A percentile compares a stretch with the other conserved stretches of the same genome.
phyloP scores from a whole-genome alignment of 2,329 filamentous ascomycete species.

The Blumeriella jaapii region DNA sequence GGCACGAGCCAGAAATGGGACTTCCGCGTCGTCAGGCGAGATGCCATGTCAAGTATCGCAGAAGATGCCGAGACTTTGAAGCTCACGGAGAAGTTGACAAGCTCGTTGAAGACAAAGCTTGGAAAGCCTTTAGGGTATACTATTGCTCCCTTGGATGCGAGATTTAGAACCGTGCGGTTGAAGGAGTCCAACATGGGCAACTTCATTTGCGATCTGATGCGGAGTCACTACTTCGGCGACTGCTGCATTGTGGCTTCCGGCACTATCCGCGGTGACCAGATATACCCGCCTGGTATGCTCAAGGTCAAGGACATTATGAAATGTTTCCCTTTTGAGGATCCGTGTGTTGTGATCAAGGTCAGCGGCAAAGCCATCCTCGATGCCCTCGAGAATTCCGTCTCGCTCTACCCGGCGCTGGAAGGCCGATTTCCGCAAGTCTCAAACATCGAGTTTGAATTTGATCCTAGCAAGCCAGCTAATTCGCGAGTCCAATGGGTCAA shows the following conservation, averaged over 20 bases:
- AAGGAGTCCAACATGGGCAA: constrained; percentile 13
- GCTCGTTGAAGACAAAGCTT: constrained; percentile 8
- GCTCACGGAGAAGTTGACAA: constrained; percentile 8
- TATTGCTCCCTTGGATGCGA: constrained; percentile 8
- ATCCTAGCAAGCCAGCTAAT: constrained; percentile 5
- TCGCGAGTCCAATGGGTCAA: constrained; percentile 8
- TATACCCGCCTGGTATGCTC: constrained; percentile 9
- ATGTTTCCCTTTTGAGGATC: constrained; percentile 11
- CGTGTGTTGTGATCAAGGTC: constrained; percentile 10
- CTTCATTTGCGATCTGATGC: constrained; percentile 11
- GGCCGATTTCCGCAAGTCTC: constrained; percentile 11
- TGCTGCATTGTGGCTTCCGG: constrained; percentile 11
- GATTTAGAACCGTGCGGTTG: constrained; percentile 9
- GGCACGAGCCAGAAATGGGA: constrained; percentile 9
- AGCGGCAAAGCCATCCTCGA: constrained; percentile 7
- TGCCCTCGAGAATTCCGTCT: constrained; percentile 9
- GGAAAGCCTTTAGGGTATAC: constrained; percentile 11
- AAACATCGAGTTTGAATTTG: constrained; percentile 11
- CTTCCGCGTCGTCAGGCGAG: constrained; percentile 9
- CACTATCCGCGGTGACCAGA: constrained; percentile 11
- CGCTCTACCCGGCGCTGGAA: constrained; percentile 9
- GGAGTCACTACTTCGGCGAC: constrained; percentile 10
- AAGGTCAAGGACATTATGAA: constrained; percentile 11
- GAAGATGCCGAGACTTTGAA: constrained; percentile 6
- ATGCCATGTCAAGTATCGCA: constrained; percentile 5